Conservation (phyloP, 2,329 filamentous ascomycete genomes). For the Trichoderma aggressivum region DNA sequence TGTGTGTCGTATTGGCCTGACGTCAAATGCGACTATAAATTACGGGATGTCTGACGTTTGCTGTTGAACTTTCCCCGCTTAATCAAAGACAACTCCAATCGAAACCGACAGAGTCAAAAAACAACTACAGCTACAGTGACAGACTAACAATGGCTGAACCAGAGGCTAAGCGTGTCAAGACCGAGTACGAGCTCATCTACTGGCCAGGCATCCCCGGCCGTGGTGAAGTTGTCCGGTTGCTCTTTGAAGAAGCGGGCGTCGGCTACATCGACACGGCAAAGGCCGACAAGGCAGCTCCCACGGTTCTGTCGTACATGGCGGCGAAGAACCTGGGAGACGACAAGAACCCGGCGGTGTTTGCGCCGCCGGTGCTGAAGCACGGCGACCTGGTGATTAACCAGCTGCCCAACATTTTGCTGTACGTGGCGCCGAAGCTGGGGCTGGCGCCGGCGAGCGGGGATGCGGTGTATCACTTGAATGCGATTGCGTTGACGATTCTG, state of each 20-base stretch:
- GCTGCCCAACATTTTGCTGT: slow-evolving; percentile 69
- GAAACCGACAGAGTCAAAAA: not conserved
- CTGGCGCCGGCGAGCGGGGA: slow-evolving; percentile 45
- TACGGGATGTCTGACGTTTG: not conserved
- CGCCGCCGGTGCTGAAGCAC: slow-evolving; percentile 64
- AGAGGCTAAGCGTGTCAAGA: slow-evolving; percentile 25
- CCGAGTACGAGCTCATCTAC: slow-evolving; percentile 63
- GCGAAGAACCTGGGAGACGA: slow-evolving; percentile 45
- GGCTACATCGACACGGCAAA: slow-evolving; percentile 57
- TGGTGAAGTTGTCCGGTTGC: slow-evolving; percentile 69
- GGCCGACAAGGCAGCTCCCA: slow-evolving; percentile 44
- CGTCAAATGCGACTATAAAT: not conserved
- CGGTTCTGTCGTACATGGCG: slow-evolving; percentile 48
- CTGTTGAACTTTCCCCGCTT: not conserved
- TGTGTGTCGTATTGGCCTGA: not conserved
- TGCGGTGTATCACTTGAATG: slow-evolving; percentile 57
- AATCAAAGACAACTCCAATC: not conserved
- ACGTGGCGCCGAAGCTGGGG: slow-evolving; percentile 60
- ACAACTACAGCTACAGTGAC: not conserved
- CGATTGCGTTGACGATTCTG: slow-evolving; percentile 64
- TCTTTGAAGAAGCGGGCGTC: slow-evolving; percentile 64
- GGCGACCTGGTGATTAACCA: slow-evolving; percentile 63
- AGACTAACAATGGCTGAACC: slow-evolving; percentile 1
- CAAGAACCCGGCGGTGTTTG: slow-evolving; percentile 61
- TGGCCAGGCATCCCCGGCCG: slow-evolving; percentile 70